phyloP scores from a whole-genome alignment of 495 filamentous ascomycete genomes.

The Bombardia bombarda region DNA sequence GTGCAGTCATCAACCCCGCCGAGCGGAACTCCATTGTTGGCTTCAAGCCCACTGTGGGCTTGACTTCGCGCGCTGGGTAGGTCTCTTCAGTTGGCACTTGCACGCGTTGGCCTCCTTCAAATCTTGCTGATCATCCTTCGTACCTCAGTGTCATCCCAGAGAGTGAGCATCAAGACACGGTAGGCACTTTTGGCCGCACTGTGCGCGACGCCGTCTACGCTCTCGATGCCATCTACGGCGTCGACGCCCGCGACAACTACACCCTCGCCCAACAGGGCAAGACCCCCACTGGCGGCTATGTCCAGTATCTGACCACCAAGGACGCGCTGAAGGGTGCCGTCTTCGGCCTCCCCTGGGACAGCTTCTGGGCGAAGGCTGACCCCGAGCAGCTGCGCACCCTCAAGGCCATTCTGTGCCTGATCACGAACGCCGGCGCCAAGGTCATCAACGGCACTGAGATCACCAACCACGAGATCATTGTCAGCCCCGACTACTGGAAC shows the following conservation, averaged over 20 bases:
- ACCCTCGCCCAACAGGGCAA: slow-evolving; percentile 43
- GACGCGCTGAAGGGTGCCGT: slow-evolving; percentile 48
- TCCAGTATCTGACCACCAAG: slow-evolving; percentile 45
- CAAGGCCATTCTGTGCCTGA: slow-evolving; percentile 42
- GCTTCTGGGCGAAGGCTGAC: slow-evolving; percentile 55
- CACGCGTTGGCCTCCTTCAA: background rate
- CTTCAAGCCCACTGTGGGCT: slow-evolving; percentile 62
- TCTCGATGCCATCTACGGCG: slow-evolving; percentile 55
- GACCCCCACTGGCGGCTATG: slow-evolving; percentile 46
- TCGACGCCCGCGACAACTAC: slow-evolving; percentile 34
- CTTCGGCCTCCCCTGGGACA: slow-evolving; percentile 65
- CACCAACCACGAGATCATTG: slow-evolving; percentile 50
- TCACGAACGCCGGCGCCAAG: slow-evolving; percentile 54
- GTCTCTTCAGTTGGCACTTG: background rate
- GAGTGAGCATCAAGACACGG: slow-evolving; percentile 55
- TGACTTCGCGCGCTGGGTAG: slow-evolving; percentile 50
- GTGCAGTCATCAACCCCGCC: slow-evolving; percentile 67
- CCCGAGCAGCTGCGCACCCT: slow-evolving; percentile 45
- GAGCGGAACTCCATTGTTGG: slow-evolving; percentile 53
- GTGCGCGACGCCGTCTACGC: slow-evolving; percentile 59
- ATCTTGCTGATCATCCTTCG: background rate
- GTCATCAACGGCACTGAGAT: slow-evolving; percentile 66
- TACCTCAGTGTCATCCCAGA: slow-evolving; percentile 50
- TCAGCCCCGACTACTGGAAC: slow-evolving; percentile 58
- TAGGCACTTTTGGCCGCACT: slow-evolving; percentile 58